phyloP scores from a whole-genome alignment of 768 basidiomycete genomes.

The Lanmaoa pseudosensibilis region DNA sequence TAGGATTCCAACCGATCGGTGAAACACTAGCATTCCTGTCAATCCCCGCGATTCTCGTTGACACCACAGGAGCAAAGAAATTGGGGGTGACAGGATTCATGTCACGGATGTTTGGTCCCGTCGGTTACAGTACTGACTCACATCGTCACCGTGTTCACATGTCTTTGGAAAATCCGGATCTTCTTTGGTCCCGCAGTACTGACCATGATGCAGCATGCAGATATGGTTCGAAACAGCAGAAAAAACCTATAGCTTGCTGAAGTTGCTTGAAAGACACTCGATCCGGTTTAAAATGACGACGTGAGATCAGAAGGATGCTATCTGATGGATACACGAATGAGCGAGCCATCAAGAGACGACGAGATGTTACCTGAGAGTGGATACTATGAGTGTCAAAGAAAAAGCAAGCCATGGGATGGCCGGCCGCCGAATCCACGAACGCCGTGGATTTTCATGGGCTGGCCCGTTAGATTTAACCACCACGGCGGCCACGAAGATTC shows the following conservation, averaged over 20 bases:
- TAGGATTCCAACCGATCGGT: neutral
- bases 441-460: neutral
- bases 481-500: neutral
- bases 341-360: neutral
- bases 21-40: slow-evolving; percentile 12
- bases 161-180: neutral
- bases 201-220: neutral
- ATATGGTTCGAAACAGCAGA: neutral
- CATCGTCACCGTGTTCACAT: neutral
- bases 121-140: neutral
- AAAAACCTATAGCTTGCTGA: neutral
- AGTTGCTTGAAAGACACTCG: neutral
- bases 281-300: neutral
- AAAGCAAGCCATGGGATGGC: neutral
- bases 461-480: too few relatives aligned
- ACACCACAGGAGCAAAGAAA: neutral
- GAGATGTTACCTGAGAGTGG: neutral
- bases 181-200: neutral
- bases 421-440: neutral
- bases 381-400: neutral
- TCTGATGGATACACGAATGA: neutral
- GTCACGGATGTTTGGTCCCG: neutral
- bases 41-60: neutral
- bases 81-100: neutral
- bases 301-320: neutral